phyloP scores from a whole-genome alignment of 805 yeast species.

The Teunomyces panamensis region DNA sequence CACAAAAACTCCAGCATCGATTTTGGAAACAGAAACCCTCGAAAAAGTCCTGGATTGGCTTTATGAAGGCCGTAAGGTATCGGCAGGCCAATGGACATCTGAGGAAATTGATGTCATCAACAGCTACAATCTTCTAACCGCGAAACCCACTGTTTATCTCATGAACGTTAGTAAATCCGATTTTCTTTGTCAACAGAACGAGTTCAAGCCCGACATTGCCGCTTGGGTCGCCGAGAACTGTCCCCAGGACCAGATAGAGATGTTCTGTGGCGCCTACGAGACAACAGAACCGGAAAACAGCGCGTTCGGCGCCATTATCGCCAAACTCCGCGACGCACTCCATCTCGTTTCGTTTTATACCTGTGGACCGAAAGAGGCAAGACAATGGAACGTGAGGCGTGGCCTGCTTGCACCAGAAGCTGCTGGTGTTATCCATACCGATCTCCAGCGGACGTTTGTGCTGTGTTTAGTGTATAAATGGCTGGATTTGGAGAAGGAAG shows the following conservation, averaged over 20 bases:
- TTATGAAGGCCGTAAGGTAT: constrained; percentile 57
- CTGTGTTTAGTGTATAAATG: constrained; percentile 72
- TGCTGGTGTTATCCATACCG: constrained; percentile 88
- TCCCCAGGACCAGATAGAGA: constrained; percentile 48
- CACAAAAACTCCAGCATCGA: constrained; percentile 24
- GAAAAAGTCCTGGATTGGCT: constrained; percentile 31
- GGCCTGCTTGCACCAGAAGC: constrained; percentile 84
- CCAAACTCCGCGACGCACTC: constrained; percentile 62
- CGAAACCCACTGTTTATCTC: constrained; percentile 82
- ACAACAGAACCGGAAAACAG: constrained; percentile 33
- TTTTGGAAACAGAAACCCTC: constrained; percentile 27
- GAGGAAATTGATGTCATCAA: constrained; percentile 65
- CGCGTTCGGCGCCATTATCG: constrained; percentile 61
- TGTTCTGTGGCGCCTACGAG: constrained; percentile 51
- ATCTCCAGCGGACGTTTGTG: constrained; percentile 75
- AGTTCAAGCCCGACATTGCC: constrained; percentile 48
- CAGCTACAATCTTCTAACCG: constrained; percentile 71
- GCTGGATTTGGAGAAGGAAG: constrained; percentile 48
- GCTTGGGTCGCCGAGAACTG: constrained; percentile 68
- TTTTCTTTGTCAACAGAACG: constrained; percentile 51
- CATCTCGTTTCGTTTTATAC: constrained; percentile 82
- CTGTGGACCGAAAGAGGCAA: constrained; percentile 78
- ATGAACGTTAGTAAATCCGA: constrained; percentile 74
- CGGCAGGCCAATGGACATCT: constrained; percentile 57
- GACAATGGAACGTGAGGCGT: constrained; percentile 83